A percentile compares a stretch with the other conserved stretches of the same genome.
Conservation (phyloP, 169 alveolate species). For the Babesia gibsoni region DNA sequence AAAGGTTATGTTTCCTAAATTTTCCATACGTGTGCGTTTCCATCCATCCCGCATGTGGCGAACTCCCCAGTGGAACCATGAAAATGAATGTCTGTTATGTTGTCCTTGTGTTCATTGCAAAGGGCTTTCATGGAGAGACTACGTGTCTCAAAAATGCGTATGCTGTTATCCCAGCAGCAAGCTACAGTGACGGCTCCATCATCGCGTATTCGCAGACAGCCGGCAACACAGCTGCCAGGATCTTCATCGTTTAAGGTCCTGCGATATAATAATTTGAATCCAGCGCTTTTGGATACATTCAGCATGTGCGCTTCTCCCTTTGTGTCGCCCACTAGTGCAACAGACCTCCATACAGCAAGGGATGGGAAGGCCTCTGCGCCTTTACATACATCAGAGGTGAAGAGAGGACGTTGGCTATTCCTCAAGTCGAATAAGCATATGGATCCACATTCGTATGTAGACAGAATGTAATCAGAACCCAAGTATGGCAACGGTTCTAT, state of each 20-base stretch:
- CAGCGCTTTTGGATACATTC: slow-evolving; percentile 17
- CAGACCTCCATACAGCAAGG: slow-evolving; percentile 38
- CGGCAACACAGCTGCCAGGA: slow-evolving; percentile 7
- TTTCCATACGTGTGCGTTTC: slow-evolving; percentile 50
- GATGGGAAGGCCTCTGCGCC: slow-evolving; percentile 39
- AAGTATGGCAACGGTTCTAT: slow-evolving; percentile 19
- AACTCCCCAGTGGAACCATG: slow-evolving; percentile 11
- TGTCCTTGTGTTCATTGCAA: slow-evolving; percentile 31
- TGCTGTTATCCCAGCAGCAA: slow-evolving; percentile 56
- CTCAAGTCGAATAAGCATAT: slow-evolving; percentile 49
- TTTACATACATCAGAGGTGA: not conserved
- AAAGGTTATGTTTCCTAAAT: not conserved
- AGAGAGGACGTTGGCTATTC: not conserved
- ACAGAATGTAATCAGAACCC: slow-evolving; percentile 1
- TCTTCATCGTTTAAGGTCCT: not conserved
- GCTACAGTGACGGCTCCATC: slow-evolving; percentile 60
- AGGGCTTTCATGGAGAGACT: slow-evolving; percentile 23
- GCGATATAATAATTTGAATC: not conserved
- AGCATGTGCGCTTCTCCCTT: slow-evolving; percentile 40
- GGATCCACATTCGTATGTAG: slow-evolving; percentile 54
- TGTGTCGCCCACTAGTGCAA: slow-evolving; percentile 58
- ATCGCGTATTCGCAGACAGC: slow-evolving; percentile 10
- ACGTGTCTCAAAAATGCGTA: slow-evolving; percentile 45
- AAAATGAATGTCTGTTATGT: slow-evolving; percentile 25
- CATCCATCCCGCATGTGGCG: slow-evolving; percentile 42